Base-by-base conservation (phyloP, 2,329 filamentous ascomycete genomes). In the Verticillium longisporum region DNA sequence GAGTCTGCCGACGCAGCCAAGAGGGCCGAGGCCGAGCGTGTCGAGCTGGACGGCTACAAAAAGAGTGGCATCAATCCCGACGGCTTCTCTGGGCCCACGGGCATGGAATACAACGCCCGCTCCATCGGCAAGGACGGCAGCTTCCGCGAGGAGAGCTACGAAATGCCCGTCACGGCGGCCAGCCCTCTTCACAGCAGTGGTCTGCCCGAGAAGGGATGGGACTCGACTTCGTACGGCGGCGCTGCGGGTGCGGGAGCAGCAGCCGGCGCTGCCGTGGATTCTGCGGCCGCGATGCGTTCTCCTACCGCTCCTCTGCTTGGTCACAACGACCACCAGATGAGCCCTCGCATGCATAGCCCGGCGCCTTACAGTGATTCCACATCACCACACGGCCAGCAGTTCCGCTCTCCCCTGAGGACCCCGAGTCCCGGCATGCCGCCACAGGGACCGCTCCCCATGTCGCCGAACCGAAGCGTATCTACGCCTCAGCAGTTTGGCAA, bases 1-100 rank as follows among this genome's bases (percentile, higher is more conserved):
- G 85, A 88, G 69, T 82, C 83, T 41, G 74, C 75, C 41, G 61
- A 75, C 9, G 80, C 79, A 15, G 75, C 75, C 37, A 73, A 78
- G 61, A 74, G 74, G 59, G 73, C 76, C 34, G 74, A 80, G 57
- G 70, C 76, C 9, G 82, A 85, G 65, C 79, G 78, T 45, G 63
- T 78, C 3, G 83, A 85, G 68, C 70, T 84, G 45, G 80, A 83
- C 64, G 72, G 76, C 13, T 80, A 81, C 73, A 73, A 76, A 61
- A 77, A 75, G 63, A 73, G 72, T 59, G 81, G 81, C 54, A 68
- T 80, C 64, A 70, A 83, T 68, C 79, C 80, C 1, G 81, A 83
- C 67, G 71, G 73, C 21, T 77, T 82, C 62, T 64, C 68, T 55
- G 72, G 69, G 57, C 68, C 72, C 34, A 64, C 66, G 0, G 74